Percentiles rank a stretch among this genome's conserved stretches.
Conservation (phyloP, 768 basidiomycete species). For the Boletellus ananas region DNA sequence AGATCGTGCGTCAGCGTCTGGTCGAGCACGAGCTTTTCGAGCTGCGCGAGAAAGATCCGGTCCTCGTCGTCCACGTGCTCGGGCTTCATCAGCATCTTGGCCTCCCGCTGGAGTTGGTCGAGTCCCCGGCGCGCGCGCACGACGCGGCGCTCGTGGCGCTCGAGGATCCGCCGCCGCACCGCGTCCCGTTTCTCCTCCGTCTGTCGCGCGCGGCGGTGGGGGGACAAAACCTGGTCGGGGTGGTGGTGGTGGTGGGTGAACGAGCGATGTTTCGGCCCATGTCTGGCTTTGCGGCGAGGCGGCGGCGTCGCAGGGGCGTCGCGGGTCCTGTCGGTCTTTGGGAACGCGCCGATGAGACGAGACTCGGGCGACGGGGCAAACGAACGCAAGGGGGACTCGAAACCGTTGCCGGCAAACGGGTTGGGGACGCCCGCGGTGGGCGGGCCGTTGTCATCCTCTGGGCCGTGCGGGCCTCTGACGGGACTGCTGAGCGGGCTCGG, state of each 20-base stretch:
- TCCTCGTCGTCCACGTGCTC: slow-evolving; percentile 18
- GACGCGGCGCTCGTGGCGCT: slow-evolving; percentile 3
- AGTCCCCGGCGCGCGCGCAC: slow-evolving; percentile 1
- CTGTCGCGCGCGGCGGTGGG: slow-evolving; percentile 1
- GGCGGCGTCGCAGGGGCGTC: background rate
- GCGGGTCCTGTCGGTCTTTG: background rate
- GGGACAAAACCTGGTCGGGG: background rate
- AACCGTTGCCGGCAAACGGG: background rate
- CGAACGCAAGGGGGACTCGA: background rate
- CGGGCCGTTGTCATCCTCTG: slow-evolving; percentile 9
- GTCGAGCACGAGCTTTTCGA: slow-evolving; percentile 15
- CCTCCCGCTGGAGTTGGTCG: slow-evolving; percentile 6
- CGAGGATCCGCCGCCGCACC: background rate
- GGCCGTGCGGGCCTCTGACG: background rate
- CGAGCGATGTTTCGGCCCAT: slow-evolving; percentile 18
- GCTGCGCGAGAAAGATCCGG: slow-evolving; percentile 24
- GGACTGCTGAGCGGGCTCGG: slow-evolving; percentile 21
- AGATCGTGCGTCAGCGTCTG: slow-evolving; percentile 11
- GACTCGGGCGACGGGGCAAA: background rate
- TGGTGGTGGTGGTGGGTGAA: slow-evolving; percentile 2
- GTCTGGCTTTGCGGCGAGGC: slow-evolving; percentile 12
- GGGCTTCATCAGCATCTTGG: slow-evolving; percentile 17
- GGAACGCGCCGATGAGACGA: background rate
- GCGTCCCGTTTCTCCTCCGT: slow-evolving; percentile 10
- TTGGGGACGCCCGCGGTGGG: slow-evolving; percentile 7